Evolutionary conservation across 2,329 filamentous ascomycete species (phyloP).

Genomic region (Aureobasidium sp.): DNA sequence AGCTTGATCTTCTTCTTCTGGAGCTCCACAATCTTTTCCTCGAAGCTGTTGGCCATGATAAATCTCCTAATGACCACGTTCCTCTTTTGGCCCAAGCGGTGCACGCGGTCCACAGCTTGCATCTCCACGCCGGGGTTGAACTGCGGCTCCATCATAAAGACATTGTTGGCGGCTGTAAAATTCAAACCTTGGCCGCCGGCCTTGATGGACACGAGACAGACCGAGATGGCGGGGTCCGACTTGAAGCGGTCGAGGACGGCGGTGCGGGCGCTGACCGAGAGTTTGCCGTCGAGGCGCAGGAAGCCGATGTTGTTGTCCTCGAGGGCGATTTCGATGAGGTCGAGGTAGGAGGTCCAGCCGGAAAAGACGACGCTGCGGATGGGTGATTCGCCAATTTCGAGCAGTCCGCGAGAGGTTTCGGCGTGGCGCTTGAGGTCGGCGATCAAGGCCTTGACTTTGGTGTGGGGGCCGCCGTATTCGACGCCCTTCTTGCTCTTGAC

Average conservation of each 20-base stretch:
- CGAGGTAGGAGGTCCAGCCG: conserved; percentile 89
- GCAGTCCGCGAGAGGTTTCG: conserved; percentile 50
- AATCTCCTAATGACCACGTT: conserved; percentile 79
- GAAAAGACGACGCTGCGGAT: conserved; percentile 85
- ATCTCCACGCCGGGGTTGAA: conserved; percentile 94
- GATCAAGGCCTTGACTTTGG: conserved; percentile 78
- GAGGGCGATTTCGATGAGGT: conserved; percentile 80
- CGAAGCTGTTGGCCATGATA: conserved; percentile 84
- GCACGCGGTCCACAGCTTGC: conserved; percentile 88
- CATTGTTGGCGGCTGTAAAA: conserved; percentile 72
- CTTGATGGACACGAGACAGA: conserved; percentile 86
- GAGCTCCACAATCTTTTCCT: conserved; percentile 83
- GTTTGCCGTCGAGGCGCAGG: conserved; percentile 81
- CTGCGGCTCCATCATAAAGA: conserved; percentile 97
- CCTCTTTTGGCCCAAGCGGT: conserved; percentile 82
- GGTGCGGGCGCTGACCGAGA: conserved; percentile 66
- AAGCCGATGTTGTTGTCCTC: conserved; percentile 57
- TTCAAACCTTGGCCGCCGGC: conserved; percentile 90
- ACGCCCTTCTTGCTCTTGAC: conserved; percentile 49
- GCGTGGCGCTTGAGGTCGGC: conserved; percentile 61
- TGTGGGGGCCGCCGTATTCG: conserved; percentile 76
- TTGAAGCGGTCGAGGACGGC: conserved; percentile 70
- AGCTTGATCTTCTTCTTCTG: conserved; percentile 90
- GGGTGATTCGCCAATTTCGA: conserved; percentile 52
- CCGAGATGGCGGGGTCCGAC: conserved; percentile 58